These are phyloP conservation scores for Globisporangium spinosum DNA, from an alignment of 352 stramenopile species.

Conservation along the genomic window DNA sequence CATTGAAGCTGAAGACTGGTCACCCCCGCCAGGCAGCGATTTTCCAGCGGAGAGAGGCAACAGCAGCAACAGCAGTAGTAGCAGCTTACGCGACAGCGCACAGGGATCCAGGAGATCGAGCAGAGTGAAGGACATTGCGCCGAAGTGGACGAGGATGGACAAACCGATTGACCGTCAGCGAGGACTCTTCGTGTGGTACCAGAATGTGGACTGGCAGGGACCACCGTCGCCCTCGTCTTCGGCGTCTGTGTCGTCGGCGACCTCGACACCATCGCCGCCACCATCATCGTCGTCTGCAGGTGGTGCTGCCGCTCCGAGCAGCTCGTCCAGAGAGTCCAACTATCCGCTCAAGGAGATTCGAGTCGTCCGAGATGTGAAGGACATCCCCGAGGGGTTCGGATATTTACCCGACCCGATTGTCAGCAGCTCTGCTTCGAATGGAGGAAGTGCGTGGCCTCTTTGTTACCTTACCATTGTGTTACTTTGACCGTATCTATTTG, in stretches of 20 bases:
- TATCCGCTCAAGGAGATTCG: conserved; percentile 78
- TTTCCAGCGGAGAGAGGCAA: background rate
- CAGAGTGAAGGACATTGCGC: background rate
- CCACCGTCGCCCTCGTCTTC: conserved; percentile 15
- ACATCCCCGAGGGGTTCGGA: conserved; percentile 69
- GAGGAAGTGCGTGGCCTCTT: conserved; percentile 29
- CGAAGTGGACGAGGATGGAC: conserved; percentile 58
- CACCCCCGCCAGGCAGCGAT: conserved; percentile 8
- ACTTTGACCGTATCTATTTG: background rate
- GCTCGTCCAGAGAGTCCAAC: background rate
- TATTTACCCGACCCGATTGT: conserved; percentile 45
- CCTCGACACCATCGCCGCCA: conserved; percentile 10
- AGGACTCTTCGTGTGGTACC: conserved; percentile 66
- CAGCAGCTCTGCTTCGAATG: conserved; percentile 25
- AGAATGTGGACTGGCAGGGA: conserved; percentile 27
- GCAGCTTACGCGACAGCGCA: conserved; percentile 1
- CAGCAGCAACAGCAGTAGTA: conserved; percentile 6
- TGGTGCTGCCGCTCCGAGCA: background rate
- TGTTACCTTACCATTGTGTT: background rate
- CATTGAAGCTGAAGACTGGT: conserved; percentile 33
- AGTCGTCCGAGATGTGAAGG: conserved; percentile 61
- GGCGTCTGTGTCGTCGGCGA: background rate
- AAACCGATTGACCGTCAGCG: conserved; percentile 66
- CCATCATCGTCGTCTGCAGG: conserved; percentile 14
- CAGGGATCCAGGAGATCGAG: background rate